A percentile compares a stretch with the other conserved stretches of the same genome.
phyloP scores from a whole-genome alignment of 257 asterid genomes.

The Nicotiana sylvestris region DNA sequence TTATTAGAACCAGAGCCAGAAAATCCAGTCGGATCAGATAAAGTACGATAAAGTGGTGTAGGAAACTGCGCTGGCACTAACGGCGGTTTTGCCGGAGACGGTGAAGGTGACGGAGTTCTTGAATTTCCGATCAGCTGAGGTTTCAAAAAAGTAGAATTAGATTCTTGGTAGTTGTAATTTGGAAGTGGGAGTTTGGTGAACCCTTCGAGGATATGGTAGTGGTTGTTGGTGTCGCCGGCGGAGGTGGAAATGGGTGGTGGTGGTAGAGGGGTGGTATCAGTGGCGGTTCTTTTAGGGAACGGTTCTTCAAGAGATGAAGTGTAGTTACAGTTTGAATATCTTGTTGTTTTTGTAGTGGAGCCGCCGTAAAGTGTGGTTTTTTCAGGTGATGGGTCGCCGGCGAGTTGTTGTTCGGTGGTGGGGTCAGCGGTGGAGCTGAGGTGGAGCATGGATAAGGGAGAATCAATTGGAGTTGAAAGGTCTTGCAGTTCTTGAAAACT shows the following conservation, averaged over 20 bases:
- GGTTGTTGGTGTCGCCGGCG: background rate
- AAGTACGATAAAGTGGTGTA: background rate
- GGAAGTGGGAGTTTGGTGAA: slow-evolving; percentile 4
- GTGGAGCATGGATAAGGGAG: slow-evolving; percentile 1
- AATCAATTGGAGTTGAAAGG: background rate
- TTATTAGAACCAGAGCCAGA: background rate
- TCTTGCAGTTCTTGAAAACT: background rate
- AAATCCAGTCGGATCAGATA: background rate
- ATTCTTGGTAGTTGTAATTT: background rate
- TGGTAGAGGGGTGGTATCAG: background rate
- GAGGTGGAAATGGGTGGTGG: background rate
- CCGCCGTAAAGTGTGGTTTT: background rate
- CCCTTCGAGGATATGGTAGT: background rate
- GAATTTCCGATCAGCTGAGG: background rate
- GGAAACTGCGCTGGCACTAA: background rate
- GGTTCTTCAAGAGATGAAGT: slow-evolving; percentile 9
- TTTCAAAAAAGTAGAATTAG: too few species aligned
- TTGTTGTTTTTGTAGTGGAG: background rate
- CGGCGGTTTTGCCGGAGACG: background rate
- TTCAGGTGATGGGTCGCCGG: background rate
- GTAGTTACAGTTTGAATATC: background rate
- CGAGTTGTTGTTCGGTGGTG: background rate
- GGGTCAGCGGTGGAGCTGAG: background rate
- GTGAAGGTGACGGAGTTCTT: background rate
- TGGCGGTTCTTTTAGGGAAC: background rate